Base-by-base conservation (phyloP, 1,284 basidiomycete species). In the Tilletiaria anomala region DNA sequence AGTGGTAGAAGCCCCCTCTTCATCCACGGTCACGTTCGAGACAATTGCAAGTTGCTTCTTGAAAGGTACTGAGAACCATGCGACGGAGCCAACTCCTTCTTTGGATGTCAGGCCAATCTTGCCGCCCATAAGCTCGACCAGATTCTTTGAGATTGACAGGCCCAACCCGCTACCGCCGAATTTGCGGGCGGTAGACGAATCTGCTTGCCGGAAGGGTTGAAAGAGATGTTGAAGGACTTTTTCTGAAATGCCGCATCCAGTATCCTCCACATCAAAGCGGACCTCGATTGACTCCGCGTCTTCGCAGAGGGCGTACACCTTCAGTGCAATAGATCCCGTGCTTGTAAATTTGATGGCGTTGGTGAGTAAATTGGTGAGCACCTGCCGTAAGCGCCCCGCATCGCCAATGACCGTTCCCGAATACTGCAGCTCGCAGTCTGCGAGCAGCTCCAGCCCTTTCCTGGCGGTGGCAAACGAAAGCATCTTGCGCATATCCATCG, bases 321-420 rank as follows among this genome's bases (percentile, higher is more conserved):
- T 44, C 16, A 69, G 51, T 18, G 58, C 64, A 50, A 69, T 62
- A 20, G 50, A 43, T 32, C 69, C 68, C 0, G 37, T 17, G 16
- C 58, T 49, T 11, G 66, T 68, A 45, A 70, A 69, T 38, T 69
- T 69, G 57, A 68, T 60, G n/a, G 68, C 66, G 46, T 70, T 70
- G 26, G 65, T 64, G 26, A 70, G 40, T 22, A 68, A 50, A 54
- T 70, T 70, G 42, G 65, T 58, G 26, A 70, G 39, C 15, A 69
- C 64, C 42, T 69, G 67, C n/a, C 45, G 47, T 17, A 59, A 37
- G 17, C 61, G 44, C 17, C 58, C 56, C 3, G 54, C 53, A 47
- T 65, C 61, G 3, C 61, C 61, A 5, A 53, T 46, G 12, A 65
- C 45, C 42, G 53, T 47, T 3, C 57, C 59, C 17, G 54, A 56